Conservation (phyloP, 179 eudicot species). For the Silene coronaria region DNA sequence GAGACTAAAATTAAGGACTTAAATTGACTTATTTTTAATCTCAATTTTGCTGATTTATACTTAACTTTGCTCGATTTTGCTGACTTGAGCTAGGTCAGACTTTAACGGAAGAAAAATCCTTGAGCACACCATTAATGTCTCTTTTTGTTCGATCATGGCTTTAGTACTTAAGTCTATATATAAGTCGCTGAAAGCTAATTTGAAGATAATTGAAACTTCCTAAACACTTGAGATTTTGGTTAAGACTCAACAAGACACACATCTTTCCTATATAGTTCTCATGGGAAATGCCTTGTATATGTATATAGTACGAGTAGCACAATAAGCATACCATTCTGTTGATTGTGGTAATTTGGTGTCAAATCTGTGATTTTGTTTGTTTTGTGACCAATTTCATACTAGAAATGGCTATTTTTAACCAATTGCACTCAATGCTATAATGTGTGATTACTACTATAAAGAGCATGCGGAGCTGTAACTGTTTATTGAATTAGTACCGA, state of each 20-base stretch:
- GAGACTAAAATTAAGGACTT: not conserved
- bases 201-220: not conserved
- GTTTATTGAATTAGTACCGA: not conserved
- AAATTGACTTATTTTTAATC: not conserved
- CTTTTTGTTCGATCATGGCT: not conserved
- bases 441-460: not conserved
- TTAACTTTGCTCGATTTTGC: not conserved
- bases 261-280: not conserved
- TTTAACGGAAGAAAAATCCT: not conserved
- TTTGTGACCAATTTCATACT: not conserved
- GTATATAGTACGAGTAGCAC: no score
- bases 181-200: not conserved
- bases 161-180: no score
- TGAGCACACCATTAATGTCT: not conserved
- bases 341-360: not conserved
- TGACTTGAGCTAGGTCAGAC: not conserved
- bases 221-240: not conserved
- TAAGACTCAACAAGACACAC: no score
- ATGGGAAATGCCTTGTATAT: not conserved
- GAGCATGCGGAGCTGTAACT: not conserved
- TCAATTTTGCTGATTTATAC: no score
- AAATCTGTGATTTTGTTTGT: not conserved
- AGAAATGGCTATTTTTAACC: not conserved
- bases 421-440: not conserved
- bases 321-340: not conserved